phyloP scores from a whole-genome alignment of 2,329 filamentous ascomycete genomes.

The Aspergillus pseudotamarii region DNA sequence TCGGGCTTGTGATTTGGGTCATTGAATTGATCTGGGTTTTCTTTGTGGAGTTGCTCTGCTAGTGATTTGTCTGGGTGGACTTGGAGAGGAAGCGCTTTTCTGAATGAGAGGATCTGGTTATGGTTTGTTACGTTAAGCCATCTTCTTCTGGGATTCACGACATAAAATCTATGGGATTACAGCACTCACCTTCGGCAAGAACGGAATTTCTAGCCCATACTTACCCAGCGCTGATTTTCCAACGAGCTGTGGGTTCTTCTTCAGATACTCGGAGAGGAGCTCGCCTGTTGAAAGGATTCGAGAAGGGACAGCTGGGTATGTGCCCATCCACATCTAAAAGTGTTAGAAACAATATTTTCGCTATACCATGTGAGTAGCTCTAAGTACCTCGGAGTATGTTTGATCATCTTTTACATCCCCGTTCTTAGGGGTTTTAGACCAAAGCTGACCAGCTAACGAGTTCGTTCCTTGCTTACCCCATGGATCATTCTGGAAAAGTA shows the following conservation, averaged over 20 bases:
- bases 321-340: constrained; percentile 70
- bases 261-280: constrained; percentile 65
- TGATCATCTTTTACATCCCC: constrained; percentile 67
- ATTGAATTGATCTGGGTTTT: constrained; percentile 67
- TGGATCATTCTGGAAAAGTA: constrained; percentile 57
- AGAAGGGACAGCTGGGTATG: constrained; percentile 71
- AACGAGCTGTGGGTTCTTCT: constrained; percentile 65
- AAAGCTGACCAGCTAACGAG: constrained; percentile 68
- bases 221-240: constrained; percentile 64
- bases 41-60: constrained; percentile 63
- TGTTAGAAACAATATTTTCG: not conserved
- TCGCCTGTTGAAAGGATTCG: constrained; percentile 65
- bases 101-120: constrained; percentile 71
- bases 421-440: constrained; percentile 64
- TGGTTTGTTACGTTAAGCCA: not conserved
- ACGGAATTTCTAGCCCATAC: constrained; percentile 69
- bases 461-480: constrained; percentile 71
- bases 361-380: not conserved
- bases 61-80: constrained; percentile 73
- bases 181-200: constrained; percentile 64
- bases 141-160: not conserved
- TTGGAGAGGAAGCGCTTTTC: constrained; percentile 74
- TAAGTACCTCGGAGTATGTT: constrained; percentile 61
- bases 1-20: constrained; percentile 80
- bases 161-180: not conserved